Conservation (phyloP, 1,139 yeast species). For the Yamadazyma triangularis region DNA sequence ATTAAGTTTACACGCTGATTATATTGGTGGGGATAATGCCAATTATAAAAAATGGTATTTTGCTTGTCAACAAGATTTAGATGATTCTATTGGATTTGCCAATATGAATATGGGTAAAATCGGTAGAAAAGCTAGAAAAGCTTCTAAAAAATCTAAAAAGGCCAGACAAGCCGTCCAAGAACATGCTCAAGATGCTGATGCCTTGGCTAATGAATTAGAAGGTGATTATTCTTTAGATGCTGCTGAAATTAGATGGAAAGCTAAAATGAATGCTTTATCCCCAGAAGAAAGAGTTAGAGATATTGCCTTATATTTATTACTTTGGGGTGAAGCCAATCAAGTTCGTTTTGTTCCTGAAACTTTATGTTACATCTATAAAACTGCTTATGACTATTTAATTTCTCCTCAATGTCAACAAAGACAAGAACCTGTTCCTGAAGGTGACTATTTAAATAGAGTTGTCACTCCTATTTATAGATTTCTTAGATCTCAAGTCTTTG, state of each 20-base stretch:
- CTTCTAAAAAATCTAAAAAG: conserved; percentile 57
- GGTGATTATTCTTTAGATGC: conserved; percentile 71
- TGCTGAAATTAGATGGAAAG: conserved; percentile 49
- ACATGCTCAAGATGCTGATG: conserved; percentile 44
- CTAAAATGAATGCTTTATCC: conserved; percentile 42
- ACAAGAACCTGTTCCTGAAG: conserved; percentile 90
- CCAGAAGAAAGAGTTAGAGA: conserved; percentile 83
- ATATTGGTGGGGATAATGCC: conserved; percentile 52
- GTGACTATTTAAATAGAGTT: conserved; percentile 88
- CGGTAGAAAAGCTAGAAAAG: conserved; percentile 48
- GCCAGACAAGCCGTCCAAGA: conserved; percentile 53
- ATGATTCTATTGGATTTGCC: conserved; percentile 40
- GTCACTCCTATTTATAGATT: conserved; percentile 89
- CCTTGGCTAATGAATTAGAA: conserved; percentile 72
- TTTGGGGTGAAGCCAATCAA: conserved; percentile 99
- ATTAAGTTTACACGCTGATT: conserved; percentile 90
- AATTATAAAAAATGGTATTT: conserved; percentile 44
- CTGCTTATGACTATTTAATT: conserved; percentile 81
- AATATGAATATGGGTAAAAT: conserved; percentile 74
- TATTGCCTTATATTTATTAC: conserved; percentile 78
- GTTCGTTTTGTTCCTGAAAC: conserved; percentile 93
- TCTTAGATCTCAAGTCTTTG: conserved; percentile 93
- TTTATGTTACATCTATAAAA: conserved; percentile 87
- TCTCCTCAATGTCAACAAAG: conserved; percentile 91
- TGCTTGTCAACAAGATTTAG: conserved; percentile 40